A percentile compares a stretch with the other conserved stretches of the same genome.
Conservation (phyloP, 768 basidiomycete species). For the Agaricus subrufescens region DNA sequence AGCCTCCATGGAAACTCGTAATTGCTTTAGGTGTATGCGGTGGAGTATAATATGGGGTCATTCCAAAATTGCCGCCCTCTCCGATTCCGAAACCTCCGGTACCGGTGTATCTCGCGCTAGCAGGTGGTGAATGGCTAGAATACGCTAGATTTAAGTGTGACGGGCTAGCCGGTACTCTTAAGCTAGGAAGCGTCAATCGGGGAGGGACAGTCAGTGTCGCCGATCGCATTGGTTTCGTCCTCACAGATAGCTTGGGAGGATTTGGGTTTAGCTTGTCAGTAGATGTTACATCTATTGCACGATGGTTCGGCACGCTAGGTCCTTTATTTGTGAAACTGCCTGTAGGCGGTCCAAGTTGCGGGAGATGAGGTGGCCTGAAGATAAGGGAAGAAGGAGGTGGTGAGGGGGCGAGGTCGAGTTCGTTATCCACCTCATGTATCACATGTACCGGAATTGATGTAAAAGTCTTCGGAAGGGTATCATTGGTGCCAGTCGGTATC, state of each 20-base stretch:
- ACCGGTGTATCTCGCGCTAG: not conserved
- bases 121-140: slow-evolving; percentile 47
- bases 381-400: slow-evolving; percentile 62
- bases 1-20: slow-evolving; percentile 1
- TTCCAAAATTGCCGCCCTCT: slow-evolving; percentile 5
- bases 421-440: slow-evolving; percentile 13
- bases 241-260: slow-evolving; percentile 57
- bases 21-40: slow-evolving; percentile 44
- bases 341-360: slow-evolving; percentile 40
- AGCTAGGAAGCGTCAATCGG: slow-evolving; percentile 26
- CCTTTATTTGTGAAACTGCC: slow-evolving; percentile 6
- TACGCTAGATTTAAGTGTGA: slow-evolving; percentile 56
- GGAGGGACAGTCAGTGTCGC: slow-evolving; percentile 55
- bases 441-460: slow-evolving; percentile 8
- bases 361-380: slow-evolving; percentile 32
- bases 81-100: not conserved
- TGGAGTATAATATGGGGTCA: slow-evolving; percentile 49
- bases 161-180: slow-evolving; percentile 42
- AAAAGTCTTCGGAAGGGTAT: not conserved
- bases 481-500: slow-evolving; percentile 12
- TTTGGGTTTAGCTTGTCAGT: slow-evolving; percentile 41
- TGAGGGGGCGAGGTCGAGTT: slow-evolving; percentile 49
- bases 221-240: slow-evolving; percentile 53
- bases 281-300: slow-evolving; percentile 57
- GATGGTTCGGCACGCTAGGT: slow-evolving; percentile 60